Percentiles rank a stretch among this genome's conserved stretches.
Conservation (phyloP, 257 asterid species). For the Perilla frutescens region DNA sequence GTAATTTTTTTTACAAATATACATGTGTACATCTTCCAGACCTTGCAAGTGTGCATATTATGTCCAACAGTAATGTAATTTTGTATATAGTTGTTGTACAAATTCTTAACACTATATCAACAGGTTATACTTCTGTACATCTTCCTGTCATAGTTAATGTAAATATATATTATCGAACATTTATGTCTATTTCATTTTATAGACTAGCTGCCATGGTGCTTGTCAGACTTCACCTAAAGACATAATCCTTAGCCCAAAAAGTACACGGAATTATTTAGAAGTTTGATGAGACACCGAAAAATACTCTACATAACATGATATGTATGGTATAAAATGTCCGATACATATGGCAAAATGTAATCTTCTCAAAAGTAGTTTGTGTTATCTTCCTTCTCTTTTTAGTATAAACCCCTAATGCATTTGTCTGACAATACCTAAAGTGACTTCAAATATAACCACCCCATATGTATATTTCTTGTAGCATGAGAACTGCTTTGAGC, state of each 20-base stretch:
- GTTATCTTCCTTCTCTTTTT: background rate
- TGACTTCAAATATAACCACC: background rate
- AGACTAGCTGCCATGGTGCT: background rate
- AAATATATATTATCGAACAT: no score
- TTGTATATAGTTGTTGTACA: no score
- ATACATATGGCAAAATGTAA: background rate
- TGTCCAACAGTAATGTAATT: background rate
- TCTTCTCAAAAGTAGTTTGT: background rate
- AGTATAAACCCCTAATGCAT: background rate
- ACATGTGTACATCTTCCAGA: background rate
- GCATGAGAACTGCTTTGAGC: background rate
- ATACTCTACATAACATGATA: background rate
- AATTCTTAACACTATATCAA: no score
- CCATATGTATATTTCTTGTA: background rate
- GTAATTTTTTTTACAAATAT: background rate
- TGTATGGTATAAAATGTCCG: background rate
- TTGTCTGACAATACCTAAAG: background rate
- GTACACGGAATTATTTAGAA: background rate
- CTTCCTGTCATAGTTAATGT: no score
- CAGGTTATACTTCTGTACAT: no score
- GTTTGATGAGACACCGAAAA: slow-evolving; percentile 3
- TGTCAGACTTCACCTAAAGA: slow-evolving; percentile 5
- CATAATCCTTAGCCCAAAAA: background rate
- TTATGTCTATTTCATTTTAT: background rate
- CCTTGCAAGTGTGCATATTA: background rate